Conservation (phyloP, 2,329 filamentous ascomycete genomes). For the Sarocladiaceae sp. region DNA sequence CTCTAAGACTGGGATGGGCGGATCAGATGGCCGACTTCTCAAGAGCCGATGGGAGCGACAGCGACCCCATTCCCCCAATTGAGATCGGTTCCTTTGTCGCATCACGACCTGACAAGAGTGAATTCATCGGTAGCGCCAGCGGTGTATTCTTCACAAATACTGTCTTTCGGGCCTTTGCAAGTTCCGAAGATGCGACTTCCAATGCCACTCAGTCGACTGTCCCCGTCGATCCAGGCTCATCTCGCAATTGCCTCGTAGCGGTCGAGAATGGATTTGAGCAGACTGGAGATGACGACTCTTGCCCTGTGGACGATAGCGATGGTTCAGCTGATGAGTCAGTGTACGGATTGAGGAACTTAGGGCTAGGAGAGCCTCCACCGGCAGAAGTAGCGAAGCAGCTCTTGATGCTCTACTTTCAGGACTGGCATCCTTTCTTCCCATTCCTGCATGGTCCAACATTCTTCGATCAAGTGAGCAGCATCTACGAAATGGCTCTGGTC, state of each 20-base stretch:
- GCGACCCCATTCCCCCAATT: slow-evolving; percentile 9
- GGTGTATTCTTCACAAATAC: slow-evolving; percentile 52
- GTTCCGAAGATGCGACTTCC: too few species aligned
- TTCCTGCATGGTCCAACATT: slow-evolving; percentile 47
- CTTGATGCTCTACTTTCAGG: slow-evolving; percentile 43
- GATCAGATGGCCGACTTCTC: too few species aligned
- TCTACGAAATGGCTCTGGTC: slow-evolving; percentile 25
- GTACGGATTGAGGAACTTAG: slow-evolving; percentile 15
- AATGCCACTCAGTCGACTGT: slow-evolving; percentile 17
- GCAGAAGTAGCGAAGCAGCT: slow-evolving; percentile 31
- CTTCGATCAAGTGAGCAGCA: slow-evolving; percentile 36
- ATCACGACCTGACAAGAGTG: slow-evolving; percentile 22
- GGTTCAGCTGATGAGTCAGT: not conserved
- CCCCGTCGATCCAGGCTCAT: slow-evolving; percentile 17
- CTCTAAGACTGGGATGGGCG: too few species aligned
- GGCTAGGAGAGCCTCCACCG: slow-evolving; percentile 23
- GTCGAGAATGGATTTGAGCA: slow-evolving; percentile 10
- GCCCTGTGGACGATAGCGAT: not conserved
- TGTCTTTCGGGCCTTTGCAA: slow-evolving; percentile 45
- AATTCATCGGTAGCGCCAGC: slow-evolving; percentile 48
- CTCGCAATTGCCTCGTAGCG: slow-evolving; percentile 15
- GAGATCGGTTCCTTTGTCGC: slow-evolving; percentile 12
- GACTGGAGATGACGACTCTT: not conserved
- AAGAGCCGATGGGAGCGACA: not conserved
- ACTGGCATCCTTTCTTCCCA: slow-evolving; percentile 49